These are phyloP conservation scores for Boletellus sp. DNA, from an alignment of 768 basidiomycete genomes.

Conservation along the genomic window DNA sequence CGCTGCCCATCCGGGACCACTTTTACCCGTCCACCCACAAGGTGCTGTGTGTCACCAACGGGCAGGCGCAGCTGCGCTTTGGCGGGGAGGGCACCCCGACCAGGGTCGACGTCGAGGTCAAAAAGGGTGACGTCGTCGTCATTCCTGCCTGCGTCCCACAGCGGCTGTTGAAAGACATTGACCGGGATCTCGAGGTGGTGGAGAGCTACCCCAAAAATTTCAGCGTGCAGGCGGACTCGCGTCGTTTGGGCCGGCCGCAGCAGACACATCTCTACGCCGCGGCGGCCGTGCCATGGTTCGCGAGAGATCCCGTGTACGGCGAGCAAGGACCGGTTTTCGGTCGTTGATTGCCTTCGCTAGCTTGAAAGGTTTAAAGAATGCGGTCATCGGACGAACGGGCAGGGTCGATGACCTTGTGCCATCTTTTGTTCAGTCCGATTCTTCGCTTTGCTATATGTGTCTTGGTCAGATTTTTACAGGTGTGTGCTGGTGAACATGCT, in stretches of 20 bases:
- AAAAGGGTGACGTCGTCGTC: constrained; percentile 38
- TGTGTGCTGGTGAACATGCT: too few species aligned
- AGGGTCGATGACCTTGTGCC: too few species aligned
- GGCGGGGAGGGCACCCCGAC: constrained; percentile 37
- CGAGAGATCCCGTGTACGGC: constrained; percentile 39
- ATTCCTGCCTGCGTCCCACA: constrained; percentile 42
- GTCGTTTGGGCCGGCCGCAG: constrained; percentile 1
- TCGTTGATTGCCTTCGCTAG: neutral
- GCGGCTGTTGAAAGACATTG: constrained; percentile 30
- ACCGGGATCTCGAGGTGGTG: constrained; percentile 36
- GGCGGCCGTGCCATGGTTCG: constrained; percentile 33
- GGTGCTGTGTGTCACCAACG: constrained; percentile 33
- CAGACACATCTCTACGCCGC: neutral
- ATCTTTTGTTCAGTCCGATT: too few species aligned
- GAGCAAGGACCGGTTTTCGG: constrained; percentile 34
- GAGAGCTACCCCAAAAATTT: constrained; percentile 37
- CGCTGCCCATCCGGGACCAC: constrained; percentile 40
- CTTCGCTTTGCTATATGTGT: too few species aligned
- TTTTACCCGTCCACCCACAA: constrained; percentile 45
- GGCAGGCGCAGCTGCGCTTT: constrained; percentile 37
- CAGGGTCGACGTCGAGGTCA: constrained; percentile 29
- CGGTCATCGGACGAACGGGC: too few species aligned
- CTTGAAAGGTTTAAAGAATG: neutral
- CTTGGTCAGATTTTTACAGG: too few species aligned
- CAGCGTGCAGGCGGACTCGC: constrained; percentile 34